Evolutionary conservation across 1,284 basidiomycete species (phyloP).

Genomic region (Rhodotorula sp.): DNA sequence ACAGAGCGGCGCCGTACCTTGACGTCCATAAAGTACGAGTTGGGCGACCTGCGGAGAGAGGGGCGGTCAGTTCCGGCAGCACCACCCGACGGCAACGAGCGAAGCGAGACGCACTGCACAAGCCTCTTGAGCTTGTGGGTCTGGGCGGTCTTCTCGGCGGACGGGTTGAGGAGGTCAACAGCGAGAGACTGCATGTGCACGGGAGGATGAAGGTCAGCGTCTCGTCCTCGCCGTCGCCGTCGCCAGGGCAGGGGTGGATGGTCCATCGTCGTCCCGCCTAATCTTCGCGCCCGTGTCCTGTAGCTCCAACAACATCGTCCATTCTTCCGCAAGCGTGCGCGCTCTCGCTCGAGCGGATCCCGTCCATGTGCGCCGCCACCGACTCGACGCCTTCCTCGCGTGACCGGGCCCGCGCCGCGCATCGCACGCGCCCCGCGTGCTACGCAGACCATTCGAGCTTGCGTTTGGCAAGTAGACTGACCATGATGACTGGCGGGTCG

Average conservation of each 20-base stretch:
- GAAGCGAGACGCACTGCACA: slow-evolving; percentile 68
- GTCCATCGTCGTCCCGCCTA: no score
- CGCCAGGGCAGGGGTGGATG: no score
- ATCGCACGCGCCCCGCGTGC: neutral
- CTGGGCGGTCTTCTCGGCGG: slow-evolving; percentile 78
- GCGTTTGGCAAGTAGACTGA: neutral
- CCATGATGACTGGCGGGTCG: neutral
- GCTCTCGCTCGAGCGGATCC: no score
- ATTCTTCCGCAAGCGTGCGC: neutral
- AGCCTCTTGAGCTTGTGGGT: slow-evolving; percentile 96
- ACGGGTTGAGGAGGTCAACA: slow-evolving; percentile 96
- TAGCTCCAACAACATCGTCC: neutral
- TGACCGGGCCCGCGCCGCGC: neutral
- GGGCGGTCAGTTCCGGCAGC: neutral
- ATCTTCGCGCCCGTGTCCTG: neutral
- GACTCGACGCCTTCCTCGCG: neutral
- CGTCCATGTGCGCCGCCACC: neutral
- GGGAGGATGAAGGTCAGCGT: neutral
- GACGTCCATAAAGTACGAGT: slow-evolving; percentile 99
- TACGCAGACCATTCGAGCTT: no score
- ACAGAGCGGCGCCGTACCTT: slow-evolving; percentile 61
- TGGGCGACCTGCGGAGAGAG: slow-evolving; percentile 57
- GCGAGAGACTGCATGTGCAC: slow-evolving; percentile 88
- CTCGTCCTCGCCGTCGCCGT: no score
- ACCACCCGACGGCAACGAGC: neutral